Evolutionary conservation across 768 basidiomycete genomes (phyloP).

Genomic region (Rhodotorula diobovata): DNA sequence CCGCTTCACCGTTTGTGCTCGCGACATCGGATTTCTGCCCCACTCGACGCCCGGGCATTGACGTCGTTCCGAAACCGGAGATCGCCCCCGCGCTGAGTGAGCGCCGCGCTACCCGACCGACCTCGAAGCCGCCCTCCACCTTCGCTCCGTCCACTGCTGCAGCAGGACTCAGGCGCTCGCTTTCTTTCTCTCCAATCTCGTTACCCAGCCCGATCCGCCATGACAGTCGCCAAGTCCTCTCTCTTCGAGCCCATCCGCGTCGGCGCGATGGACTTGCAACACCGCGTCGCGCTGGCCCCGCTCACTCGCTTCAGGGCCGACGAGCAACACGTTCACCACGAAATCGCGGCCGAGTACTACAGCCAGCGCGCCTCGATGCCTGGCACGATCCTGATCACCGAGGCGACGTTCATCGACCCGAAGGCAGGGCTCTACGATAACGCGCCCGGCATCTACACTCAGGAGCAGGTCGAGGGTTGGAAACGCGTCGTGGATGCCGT

Average conservation of each 20-base stretch:
- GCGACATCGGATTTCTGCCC: too few species aligned
- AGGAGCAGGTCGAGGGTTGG: constrained; percentile 58
- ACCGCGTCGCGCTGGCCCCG: constrained; percentile 39
- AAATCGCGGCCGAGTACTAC: constrained; percentile 39
- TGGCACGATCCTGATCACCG: constrained; percentile 58
- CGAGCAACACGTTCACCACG: constrained; percentile 16
- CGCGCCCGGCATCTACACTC: not conserved
- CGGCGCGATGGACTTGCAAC: constrained; percentile 32
- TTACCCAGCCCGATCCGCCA: not conserved
- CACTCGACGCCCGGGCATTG: too few species aligned
- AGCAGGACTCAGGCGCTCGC: not conserved
- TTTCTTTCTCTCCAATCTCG: not conserved
- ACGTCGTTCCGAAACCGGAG: too few species aligned
- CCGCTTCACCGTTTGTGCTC: too few species aligned
- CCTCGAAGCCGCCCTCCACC: too few species aligned
- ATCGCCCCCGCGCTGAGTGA: too few species aligned
- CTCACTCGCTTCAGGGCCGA: constrained; percentile 41
- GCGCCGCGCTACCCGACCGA: too few species aligned
- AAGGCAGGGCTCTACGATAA: constrained; percentile 53
- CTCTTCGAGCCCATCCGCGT: constrained; percentile 36
- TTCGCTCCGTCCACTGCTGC: too few species aligned
- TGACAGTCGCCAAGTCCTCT: constrained; percentile 54
- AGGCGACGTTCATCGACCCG: constrained; percentile 48
- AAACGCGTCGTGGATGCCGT: constrained; percentile 60
- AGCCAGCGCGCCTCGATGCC: constrained; percentile 45